phyloP scores from a whole-genome alignment of 441 rosid genomes.

The Sinapis alba region DNA sequence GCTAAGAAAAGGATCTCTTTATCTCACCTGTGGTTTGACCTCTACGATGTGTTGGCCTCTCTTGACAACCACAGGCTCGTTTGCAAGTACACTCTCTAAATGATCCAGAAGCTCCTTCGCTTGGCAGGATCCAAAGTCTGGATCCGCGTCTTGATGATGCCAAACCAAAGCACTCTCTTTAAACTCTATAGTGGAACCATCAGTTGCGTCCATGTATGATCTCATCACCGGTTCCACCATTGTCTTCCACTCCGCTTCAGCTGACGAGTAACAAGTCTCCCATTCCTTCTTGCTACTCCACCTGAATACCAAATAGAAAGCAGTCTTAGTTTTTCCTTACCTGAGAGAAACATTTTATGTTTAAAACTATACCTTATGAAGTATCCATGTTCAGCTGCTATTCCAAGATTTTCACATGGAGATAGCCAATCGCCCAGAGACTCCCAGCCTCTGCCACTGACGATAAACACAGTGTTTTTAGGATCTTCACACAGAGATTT shows the following conservation, averaged over 20 bases:
- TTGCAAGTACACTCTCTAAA: conserved; percentile 59
- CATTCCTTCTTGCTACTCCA: conserved; percentile 46
- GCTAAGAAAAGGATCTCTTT: background rate
- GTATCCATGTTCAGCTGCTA: conserved; percentile 70
- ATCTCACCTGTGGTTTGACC: conserved; percentile 60
- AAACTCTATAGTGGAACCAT: conserved; percentile 58
- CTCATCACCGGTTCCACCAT: conserved; percentile 57
- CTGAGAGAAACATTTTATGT: background rate
- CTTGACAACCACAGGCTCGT: conserved; percentile 60
- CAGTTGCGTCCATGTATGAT: conserved; percentile 62
- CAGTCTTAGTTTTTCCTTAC: background rate
- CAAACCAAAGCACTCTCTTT: conserved; percentile 68
- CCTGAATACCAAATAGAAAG: conserved; percentile 33
- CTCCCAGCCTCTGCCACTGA: conserved; percentile 58
- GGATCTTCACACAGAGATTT: conserved; percentile 52
- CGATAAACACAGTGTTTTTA: conserved; percentile 55
- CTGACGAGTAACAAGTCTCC: conserved; percentile 46
- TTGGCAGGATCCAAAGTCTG: conserved; percentile 60
- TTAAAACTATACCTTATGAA: conserved; percentile 46
- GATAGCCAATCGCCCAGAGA: conserved; percentile 54
- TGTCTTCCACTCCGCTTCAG: conserved; percentile 52
- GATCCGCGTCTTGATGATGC: conserved; percentile 65
- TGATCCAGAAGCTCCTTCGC: conserved; percentile 65
- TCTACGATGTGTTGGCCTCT: conserved; percentile 63
- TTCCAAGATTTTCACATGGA: conserved; percentile 54